phyloP scores from a whole-genome alignment of 1,284 basidiomycete genomes.

The Rhodotorula mucilaginosa region DNA sequence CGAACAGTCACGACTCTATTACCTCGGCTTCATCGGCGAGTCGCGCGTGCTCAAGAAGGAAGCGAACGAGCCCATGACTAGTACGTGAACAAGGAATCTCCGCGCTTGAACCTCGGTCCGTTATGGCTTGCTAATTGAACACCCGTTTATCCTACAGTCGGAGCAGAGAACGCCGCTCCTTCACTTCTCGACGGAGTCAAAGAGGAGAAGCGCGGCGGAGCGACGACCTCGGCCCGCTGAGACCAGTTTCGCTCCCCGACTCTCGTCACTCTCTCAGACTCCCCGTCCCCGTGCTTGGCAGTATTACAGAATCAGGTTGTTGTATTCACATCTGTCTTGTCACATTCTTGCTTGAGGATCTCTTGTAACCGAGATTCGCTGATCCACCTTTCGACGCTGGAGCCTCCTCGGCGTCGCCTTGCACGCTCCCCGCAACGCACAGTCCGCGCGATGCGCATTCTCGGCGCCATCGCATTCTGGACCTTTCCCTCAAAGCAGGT shows the following conservation, averaged over 20 bases:
- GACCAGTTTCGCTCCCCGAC: neutral
- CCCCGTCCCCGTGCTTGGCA: neutral
- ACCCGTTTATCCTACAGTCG: slow-evolving; percentile 8
- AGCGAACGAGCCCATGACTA: slow-evolving; percentile 28
- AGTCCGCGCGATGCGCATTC: neutral
- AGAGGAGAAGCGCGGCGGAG: slow-evolving; percentile 29
- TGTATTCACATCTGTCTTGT: neutral
- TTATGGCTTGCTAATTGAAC: neutral
- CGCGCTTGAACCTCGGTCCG: neutral
- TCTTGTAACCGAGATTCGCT: neutral
- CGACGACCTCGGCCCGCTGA: slow-evolving; percentile 22
- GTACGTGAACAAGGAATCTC: neutral
- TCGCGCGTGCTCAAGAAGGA: slow-evolving; percentile 60
- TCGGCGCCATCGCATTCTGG: too few relatives aligned
- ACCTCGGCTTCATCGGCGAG: slow-evolving; percentile 76
- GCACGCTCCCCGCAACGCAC: neutral
- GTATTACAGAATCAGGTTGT: slow-evolving; percentile 3
- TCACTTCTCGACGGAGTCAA: slow-evolving; percentile 31
- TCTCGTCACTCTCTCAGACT: neutral
- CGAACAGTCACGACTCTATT: slow-evolving; percentile 66
- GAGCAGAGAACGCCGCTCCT: slow-evolving; percentile 31
- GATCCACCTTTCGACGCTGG: neutral
- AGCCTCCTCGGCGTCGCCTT: neutral
- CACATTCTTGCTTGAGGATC: neutral
- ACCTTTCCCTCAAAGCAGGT: too few relatives aligned